Base-by-base conservation (phyloP, 2,329 filamentous ascomycete genomes). In the Talaromyces pinophilus region DNA sequence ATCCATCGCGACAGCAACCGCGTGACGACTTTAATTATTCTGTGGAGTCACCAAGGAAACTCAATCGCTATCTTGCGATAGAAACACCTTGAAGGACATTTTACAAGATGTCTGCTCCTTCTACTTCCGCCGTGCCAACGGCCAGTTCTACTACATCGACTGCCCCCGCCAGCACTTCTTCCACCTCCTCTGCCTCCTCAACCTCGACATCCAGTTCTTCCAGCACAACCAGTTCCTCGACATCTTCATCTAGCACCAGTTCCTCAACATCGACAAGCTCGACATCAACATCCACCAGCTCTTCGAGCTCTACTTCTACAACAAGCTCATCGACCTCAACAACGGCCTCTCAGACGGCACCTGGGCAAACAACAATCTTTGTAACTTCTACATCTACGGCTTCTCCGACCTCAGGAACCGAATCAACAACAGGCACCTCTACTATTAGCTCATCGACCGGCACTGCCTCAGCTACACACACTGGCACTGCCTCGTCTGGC, bases 381-480 rank as follows among this genome's bases (percentile, higher is more conserved):
- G 35, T 64, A 22, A 67, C 68, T 13, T 69, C 67, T 28, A 70
- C 62, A 19, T 65, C 66, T 28, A 65, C 54, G 63, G 33, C 63
- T 68, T 33, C 40, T 59, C 30, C n/a, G 3, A 55, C 57, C 22
- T 33, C 52, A 8, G 33, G 42, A 2, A 33, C 65, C 52, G 54
- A 8, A 4, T 54, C 65, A 40, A 13, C 44, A 17, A 42, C 40
- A 35, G 35, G 19, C 15, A 50, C 62, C 15, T 54, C 65, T 35
- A 35, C 62, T 22, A 52, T 62, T 2, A 59, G n/a, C 46, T 46
- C 60, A 15, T 40, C 62, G 62, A 54, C 67, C 40, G 42, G 67
- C 19, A 38, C 65, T 35, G 63, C 69, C 10, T 52, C 68, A 25
- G 63, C 69, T 52, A 64, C 54, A 46, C 52, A 64, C n/a, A 64